Base-by-base conservation (phyloP, 1,284 basidiomycete genomes). In the Pyrrhoderma lamaoense region DNA sequence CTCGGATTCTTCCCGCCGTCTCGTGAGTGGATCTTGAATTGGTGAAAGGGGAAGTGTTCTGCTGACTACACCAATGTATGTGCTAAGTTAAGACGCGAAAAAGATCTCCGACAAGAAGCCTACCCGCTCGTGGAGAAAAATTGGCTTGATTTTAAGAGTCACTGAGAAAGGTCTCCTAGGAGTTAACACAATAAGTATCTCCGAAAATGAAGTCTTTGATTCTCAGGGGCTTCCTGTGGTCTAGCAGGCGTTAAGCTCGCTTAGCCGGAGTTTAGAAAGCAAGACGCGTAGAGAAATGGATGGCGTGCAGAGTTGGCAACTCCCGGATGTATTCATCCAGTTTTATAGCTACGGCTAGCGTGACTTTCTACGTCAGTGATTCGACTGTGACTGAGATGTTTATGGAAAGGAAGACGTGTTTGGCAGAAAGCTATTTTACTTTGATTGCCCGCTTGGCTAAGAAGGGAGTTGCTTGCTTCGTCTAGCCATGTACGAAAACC, bases 71-170 rank as follows among this genome's bases (percentile, higher is more conserved):
- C 22, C 18, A 34, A 21, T 22, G n/a, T 18, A 48, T 40, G 21
- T 37, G 27, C 42, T 16, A 40, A 44, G 35, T 31, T 31, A 44
- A 23, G 43, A 34, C 38, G 49, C 37, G 47, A 45, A 45, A 50
- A 45, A 45, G 49, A 51, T 51, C 43, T 51, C 49, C 43, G 49
- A 51, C 35, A 23, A 51, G 45, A 25, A 31, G 27, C 27, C 45
- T 9, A 45, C 45, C 45, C 39, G 42, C 44, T 45, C 42, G 52
- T 53, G 47, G 52, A 48, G 52, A 53, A 37, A 27, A 47, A 36
- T 31, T 31, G 27, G 27, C 11, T 31, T 42, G 52, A 46, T 39
- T 37, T 49, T 48, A 23, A 45, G 43, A 49, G 42, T 45, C 47
- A 44, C 37, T 43, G 46, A 42, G 39, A 51, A 49, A 47, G 47